A percentile compares a stretch with the other conserved stretches of the same genome.
phyloP scores from a whole-genome alignment of 2,329 filamentous ascomycete species.

The Coleophoma cylindrospora region DNA sequence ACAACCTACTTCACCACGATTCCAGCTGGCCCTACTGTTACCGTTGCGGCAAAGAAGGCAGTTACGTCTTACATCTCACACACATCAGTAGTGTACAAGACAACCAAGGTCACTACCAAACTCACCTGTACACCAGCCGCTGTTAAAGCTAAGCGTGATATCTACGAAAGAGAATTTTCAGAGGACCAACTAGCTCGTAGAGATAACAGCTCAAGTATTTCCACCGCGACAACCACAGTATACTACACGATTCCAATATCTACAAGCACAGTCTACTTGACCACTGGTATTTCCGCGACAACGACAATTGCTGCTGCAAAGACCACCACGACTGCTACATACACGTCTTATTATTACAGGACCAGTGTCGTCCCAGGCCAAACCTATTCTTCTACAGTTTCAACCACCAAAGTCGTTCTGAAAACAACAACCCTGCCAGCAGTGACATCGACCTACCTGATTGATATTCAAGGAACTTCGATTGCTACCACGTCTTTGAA shows the following conservation, averaged over 20 bases:
- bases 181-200: background rate
- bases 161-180: too few species aligned
- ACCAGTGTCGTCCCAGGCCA: slow-evolving; percentile 3
- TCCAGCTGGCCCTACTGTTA: slow-evolving; percentile 1
- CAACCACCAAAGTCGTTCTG: slow-evolving; percentile 1
- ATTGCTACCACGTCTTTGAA: slow-evolving; percentile 5
- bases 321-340: slow-evolving; percentile 3
- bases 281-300: background rate
- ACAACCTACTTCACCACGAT: background rate
- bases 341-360: slow-evolving; percentile 4
- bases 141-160: background rate
- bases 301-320: background rate
- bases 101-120: background rate
- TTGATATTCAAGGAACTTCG: slow-evolving; percentile 6
- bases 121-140: background rate
- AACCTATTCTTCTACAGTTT: slow-evolving; percentile 2
- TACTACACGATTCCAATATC: background rate
- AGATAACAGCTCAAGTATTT: background rate
- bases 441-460: slow-evolving; percentile 1
- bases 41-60: background rate
- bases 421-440: slow-evolving; percentile 5
- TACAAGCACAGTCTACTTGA: background rate
- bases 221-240: background rate
- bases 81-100: background rate
- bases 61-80: background rate